phyloP scores from a whole-genome alignment of 225 moss, liverwort and hornwort genomes.

The Thuidium tamariscinum region DNA sequence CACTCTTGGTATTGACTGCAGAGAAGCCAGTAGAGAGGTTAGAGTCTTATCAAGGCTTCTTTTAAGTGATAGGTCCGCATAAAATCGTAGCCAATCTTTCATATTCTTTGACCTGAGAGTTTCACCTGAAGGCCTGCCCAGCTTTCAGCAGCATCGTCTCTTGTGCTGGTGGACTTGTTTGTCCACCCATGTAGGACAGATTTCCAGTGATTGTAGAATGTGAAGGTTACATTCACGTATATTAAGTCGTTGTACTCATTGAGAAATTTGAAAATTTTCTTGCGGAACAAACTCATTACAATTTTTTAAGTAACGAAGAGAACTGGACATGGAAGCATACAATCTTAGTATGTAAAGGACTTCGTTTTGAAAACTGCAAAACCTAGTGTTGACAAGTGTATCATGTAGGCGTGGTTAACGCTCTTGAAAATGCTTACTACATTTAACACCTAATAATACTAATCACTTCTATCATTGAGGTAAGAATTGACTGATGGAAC shows the following conservation, averaged over 20 bases:
- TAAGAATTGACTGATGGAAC: not conserved
- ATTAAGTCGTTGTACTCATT: not conserved
- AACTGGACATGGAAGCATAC: not conserved
- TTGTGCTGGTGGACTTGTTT: slow-evolving; percentile 42
- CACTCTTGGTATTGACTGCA: slow-evolving; percentile 37
- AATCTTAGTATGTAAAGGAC: not conserved
- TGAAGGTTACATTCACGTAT: not conserved
- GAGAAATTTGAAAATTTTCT: not conserved
- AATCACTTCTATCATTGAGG: not conserved
- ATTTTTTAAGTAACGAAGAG: not conserved
- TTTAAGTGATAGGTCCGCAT: not conserved
- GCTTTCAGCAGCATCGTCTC: slow-evolving; percentile 31
- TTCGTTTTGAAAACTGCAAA: not conserved
- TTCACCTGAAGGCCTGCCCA: slow-evolving; percentile 60
- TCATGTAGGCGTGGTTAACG: not conserved
- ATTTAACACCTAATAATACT: no score
- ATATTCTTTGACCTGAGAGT: not conserved
- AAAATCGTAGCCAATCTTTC: not conserved
- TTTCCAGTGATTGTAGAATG: not conserved
- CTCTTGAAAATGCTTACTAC: not conserved
- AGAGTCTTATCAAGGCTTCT: not conserved
- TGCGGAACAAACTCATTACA: not conserved
- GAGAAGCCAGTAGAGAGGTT: not conserved
- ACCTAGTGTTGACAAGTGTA: not conserved
- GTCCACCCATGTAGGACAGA: slow-evolving; percentile 22